Evolutionary conservation across 2,329 filamentous ascomycete species (phyloP).

Genomic region (Chaetothyriales sp.): DNA sequence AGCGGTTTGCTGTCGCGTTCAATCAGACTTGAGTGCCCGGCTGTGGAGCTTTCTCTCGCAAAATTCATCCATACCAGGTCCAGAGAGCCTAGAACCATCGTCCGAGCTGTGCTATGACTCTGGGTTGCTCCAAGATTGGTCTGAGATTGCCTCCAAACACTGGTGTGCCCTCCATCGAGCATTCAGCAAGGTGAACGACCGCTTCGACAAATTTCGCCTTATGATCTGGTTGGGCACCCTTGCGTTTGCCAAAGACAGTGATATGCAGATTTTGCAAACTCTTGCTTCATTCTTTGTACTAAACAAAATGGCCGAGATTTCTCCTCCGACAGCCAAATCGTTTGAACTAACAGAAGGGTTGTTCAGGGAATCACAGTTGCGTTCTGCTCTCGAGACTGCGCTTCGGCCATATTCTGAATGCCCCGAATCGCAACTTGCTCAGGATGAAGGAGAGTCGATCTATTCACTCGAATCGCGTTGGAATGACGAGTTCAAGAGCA

Average conservation of each 20-base stretch:
- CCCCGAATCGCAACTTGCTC: background rate
- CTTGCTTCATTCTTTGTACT: background rate
- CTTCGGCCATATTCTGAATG: background rate
- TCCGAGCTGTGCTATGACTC: slow-evolving; percentile 12
- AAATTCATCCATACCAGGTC: background rate
- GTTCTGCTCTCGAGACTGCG: background rate
- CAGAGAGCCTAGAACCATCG: slow-evolving; percentile 2
- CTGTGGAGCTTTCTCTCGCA: background rate
- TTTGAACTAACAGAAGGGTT: background rate
- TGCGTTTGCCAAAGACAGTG: slow-evolving; percentile 15
- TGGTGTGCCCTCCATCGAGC: slow-evolving; percentile 9
- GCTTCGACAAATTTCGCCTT: slow-evolving; percentile 15
- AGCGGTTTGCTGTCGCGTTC: background rate
- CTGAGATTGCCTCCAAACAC: background rate
- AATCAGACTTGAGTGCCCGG: slow-evolving; percentile 5
- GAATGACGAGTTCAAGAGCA: background rate
- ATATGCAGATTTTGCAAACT: slow-evolving; percentile 17
- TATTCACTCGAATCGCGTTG: background rate
- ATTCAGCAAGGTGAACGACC: slow-evolving; percentile 4
- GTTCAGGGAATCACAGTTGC: background rate
- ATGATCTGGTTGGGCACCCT: slow-evolving; percentile 21
- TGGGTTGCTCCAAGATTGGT: slow-evolving; percentile 6
- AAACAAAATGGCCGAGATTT: background rate
- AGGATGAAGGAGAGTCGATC: background rate
- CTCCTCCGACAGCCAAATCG: background rate